These are phyloP conservation scores for Kwoniella botswanensis DNA, from an alignment of 768 basidiomycete genomes.

Conservation along the genomic window DNA sequence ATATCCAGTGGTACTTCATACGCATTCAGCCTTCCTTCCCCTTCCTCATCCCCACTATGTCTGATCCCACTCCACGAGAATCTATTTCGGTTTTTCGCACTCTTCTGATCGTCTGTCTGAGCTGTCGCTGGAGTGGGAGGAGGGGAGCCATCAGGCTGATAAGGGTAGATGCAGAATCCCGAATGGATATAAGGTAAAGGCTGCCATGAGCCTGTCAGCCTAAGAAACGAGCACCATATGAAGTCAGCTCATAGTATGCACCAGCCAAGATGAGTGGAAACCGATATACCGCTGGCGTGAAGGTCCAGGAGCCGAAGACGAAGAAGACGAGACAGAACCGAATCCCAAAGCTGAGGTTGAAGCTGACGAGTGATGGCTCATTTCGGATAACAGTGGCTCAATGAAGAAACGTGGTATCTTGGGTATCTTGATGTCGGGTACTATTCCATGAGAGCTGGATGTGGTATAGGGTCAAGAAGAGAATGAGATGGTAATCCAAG, in stretches of 20 bases:
- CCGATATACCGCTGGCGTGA: not conserved
- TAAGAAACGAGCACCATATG: not conserved
- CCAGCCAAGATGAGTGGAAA: not conserved
- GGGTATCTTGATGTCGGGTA: not conserved
- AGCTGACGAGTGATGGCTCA: not conserved
- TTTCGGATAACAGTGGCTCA: not conserved
- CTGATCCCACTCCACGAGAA: constrained; percentile 41
- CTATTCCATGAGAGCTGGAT: not conserved
- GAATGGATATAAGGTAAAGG: constrained; percentile 79
- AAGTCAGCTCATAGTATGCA: not conserved
- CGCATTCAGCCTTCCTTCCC: constrained; percentile 31
- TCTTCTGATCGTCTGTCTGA: constrained; percentile 21
- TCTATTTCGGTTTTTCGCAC: constrained; percentile 21
- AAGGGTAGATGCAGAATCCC: constrained; percentile 86
- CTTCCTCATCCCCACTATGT: constrained; percentile 11
- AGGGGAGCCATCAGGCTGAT: constrained; percentile 63
- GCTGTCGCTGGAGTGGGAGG: constrained; percentile 56
- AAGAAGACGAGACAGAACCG: not conserved
- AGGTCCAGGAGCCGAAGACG: not conserved
- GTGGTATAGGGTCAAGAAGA: not conserved
- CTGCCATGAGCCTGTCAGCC: constrained; percentile 61
- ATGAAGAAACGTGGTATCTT: not conserved
- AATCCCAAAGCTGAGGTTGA: not conserved
- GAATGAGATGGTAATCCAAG: not conserved
- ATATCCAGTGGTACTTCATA: constrained; percentile 71